Conservation (phyloP, 129 eudicot genomes). For the Smallanthus sonchifolius region DNA sequence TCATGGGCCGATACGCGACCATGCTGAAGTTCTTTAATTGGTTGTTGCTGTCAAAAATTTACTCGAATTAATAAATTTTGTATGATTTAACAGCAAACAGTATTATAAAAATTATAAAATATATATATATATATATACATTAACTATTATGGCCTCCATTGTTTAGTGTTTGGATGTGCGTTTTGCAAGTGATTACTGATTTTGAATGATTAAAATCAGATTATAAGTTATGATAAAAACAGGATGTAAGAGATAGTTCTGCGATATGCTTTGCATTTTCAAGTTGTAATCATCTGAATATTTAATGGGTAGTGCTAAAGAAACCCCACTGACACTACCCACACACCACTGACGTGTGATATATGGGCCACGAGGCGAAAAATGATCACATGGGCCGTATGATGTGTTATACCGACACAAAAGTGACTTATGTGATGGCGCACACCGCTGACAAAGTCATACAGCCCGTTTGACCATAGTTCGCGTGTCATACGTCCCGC, state of each 20-base stretch:
- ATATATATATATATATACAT: background rate
- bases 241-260: background rate
- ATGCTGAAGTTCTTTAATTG: slow-evolving; percentile 67
- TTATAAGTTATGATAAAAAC: background rate
- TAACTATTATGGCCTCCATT: background rate
- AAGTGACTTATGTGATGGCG: too few relatives aligned
- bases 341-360: too few relatives aligned
- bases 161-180: background rate
- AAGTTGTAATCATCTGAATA: background rate
- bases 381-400: too few relatives aligned
- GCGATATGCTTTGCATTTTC: background rate
- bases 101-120: background rate
- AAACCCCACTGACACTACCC: too few relatives aligned
- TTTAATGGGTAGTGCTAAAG: too few relatives aligned
- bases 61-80: slow-evolving; percentile 1
- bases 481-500: too few relatives aligned
- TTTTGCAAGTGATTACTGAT: background rate
- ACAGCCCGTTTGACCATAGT: too few relatives aligned
- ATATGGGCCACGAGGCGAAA: too few relatives aligned
- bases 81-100: background rate
- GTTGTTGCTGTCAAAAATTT: slow-evolving; percentile 33
- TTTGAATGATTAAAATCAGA: background rate
- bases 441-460: too few relatives aligned
- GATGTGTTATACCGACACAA: too few relatives aligned
- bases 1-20: slow-evolving; percentile 92